Conservation (phyloP, 257 asterid species). For the Nicotiana paniculata region DNA sequence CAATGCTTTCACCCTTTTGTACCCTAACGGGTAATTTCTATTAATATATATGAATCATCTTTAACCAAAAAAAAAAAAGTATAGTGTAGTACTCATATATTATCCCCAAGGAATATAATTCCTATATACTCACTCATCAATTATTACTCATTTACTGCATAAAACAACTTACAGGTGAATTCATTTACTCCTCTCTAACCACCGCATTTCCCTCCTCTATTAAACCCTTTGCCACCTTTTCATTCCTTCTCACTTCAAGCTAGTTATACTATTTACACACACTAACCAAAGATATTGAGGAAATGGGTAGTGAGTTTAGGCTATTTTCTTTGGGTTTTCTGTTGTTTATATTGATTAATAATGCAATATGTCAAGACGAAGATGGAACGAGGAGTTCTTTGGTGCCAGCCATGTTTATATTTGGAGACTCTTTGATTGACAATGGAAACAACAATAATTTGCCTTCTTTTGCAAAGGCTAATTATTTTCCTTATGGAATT, state of each 20-base stretch:
- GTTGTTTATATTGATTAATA: slow-evolving; percentile 10
- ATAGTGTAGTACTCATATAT: too few species aligned
- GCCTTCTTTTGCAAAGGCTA: slow-evolving; percentile 77
- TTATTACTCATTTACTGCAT: slow-evolving; percentile 19
- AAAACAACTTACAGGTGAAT: slow-evolving; percentile 22
- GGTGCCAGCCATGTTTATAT: slow-evolving; percentile 81
- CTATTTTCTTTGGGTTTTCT: slow-evolving; percentile 7
- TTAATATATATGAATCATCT: too few species aligned
- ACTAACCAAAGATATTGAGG: background rate
- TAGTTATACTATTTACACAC: background rate
- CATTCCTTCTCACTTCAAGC: background rate
- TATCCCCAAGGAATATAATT: background rate
- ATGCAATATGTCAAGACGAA: background rate
- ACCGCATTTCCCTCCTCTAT: slow-evolving; percentile 11
- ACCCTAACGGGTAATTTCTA: too few species aligned
- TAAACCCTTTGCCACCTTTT: background rate
- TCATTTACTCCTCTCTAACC: slow-evolving; percentile 30
- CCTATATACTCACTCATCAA: background rate
- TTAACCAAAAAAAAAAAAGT: too few species aligned
- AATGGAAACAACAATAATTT: slow-evolving; percentile 81
- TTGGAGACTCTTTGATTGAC: slow-evolving; percentile 85
- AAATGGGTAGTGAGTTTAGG: slow-evolving; percentile 9
- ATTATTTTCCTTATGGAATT: slow-evolving; percentile 81
- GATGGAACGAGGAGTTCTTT: slow-evolving; percentile 11
- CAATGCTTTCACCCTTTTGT: too few species aligned